Percentiles rank a stretch among this genome's conserved stretches.
Evolutionary conservation across 768 basidiomycete genomes (phyloP).

Genomic region (Asterophora parasitica): DNA sequence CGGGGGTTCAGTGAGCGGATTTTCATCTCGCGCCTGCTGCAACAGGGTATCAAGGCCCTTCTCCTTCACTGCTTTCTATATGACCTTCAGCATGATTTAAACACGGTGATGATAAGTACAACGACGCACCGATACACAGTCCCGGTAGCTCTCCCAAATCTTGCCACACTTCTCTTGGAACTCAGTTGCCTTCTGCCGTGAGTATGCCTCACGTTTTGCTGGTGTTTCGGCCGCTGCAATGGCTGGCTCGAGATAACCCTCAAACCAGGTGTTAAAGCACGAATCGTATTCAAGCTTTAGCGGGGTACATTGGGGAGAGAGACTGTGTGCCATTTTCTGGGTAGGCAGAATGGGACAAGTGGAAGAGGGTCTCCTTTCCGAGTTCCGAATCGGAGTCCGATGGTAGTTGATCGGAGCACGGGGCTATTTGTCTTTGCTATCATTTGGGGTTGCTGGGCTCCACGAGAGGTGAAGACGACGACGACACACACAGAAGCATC

Average conservation of each 20-base stretch:
- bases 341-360: too few relatives aligned
- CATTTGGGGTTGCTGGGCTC: background rate
- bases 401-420: too few relatives aligned
- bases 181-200: slow-evolving; percentile 78
- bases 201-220: slow-evolving; percentile 53
- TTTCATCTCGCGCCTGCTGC: slow-evolving; percentile 75
- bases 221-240: slow-evolving; percentile 36
- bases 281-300: slow-evolving; percentile 87
- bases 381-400: too few relatives aligned
- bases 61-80: slow-evolving; percentile 73
- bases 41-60: slow-evolving; percentile 74
- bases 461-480: too few relatives aligned
- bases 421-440: background rate
- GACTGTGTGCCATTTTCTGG: slow-evolving; percentile 78
- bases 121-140: slow-evolving; percentile 72
- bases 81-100: background rate
- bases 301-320: slow-evolving; percentile 81
- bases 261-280: slow-evolving; percentile 98
- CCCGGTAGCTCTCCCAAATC: slow-evolving; percentile 75
- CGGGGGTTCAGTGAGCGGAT: slow-evolving; percentile 63
- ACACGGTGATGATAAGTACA: background rate
- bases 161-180: slow-evolving; percentile 83
- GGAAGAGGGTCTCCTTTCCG: too few relatives aligned
- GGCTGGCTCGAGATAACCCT: slow-evolving; percentile 89
- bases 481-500: too few relatives aligned